Evolutionary conservation across 179 eudicot genomes (phyloP).

Genomic region (Beta macrorhiza): DNA sequence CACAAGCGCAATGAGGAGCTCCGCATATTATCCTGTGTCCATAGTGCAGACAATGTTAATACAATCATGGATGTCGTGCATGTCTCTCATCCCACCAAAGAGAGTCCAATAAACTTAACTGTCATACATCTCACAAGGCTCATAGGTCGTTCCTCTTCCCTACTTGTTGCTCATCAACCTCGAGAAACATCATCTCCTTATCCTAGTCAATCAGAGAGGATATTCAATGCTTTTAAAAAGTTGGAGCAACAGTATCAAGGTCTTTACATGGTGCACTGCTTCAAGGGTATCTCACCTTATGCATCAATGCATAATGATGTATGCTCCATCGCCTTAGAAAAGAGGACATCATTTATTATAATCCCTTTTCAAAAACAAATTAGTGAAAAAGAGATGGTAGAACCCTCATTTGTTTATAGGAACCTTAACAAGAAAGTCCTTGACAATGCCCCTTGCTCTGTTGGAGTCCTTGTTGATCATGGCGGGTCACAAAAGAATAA

Average conservation of each 20-base stretch:
- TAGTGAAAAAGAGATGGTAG: slow-evolving; percentile 20
- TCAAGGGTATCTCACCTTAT: slow-evolving; percentile 46
- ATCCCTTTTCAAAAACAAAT: slow-evolving; percentile 46
- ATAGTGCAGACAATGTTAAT: slow-evolving; percentile 37
- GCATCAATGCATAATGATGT: slow-evolving; percentile 54
- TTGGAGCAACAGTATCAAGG: slow-evolving; percentile 31
- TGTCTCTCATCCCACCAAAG: slow-evolving; percentile 34
- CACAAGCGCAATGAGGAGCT: slow-evolving; percentile 39
- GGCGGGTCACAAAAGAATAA: slow-evolving; percentile 21
- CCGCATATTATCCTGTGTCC: slow-evolving; percentile 46
- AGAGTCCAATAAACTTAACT: slow-evolving; percentile 35
- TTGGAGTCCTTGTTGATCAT: slow-evolving; percentile 44
- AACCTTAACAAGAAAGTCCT: slow-evolving; percentile 37
- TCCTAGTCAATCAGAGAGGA: slow-evolving; percentile 37
- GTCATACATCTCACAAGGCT: slow-evolving; percentile 47
- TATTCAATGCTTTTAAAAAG: slow-evolving; percentile 41
- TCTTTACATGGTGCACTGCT: slow-evolving; percentile 29
- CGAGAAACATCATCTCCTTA: slow-evolving; percentile 33
- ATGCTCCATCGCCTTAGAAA: slow-evolving; percentile 49
- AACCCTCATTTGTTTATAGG: slow-evolving; percentile 33
- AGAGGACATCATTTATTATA: slow-evolving; percentile 37
- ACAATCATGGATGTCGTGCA: slow-evolving; percentile 34
- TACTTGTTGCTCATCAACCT: slow-evolving; percentile 38
- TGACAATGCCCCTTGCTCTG: slow-evolving; percentile 51
- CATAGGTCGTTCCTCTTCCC: slow-evolving; percentile 44